These are phyloP conservation scores for Ogataea methylovora DNA, from an alignment of 805 yeast genomes.

Conservation along the genomic window DNA sequence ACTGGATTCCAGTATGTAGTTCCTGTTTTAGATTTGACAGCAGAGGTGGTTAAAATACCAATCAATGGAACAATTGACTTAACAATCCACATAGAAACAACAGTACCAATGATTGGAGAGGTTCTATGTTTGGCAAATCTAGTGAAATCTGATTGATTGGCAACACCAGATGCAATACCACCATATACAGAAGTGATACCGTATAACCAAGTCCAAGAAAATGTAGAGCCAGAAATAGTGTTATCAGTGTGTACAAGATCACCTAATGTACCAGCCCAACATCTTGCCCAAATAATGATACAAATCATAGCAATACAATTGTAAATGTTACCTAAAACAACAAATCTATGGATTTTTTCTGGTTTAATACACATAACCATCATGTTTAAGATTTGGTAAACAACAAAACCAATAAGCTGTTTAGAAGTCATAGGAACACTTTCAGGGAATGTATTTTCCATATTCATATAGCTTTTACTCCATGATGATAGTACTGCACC, in stretches of 20 bases:
- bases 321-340: conserved; percentile 13
- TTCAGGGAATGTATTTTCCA: conserved; percentile 32
- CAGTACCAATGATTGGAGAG: conserved; percentile 21
- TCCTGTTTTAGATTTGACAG: conserved; percentile 23
- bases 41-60: conserved; percentile 38
- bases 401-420: conserved; percentile 34
- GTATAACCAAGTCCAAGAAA: conserved; percentile 34
- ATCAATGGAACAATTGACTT: conserved; percentile 37
- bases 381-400: conserved; percentile 36
- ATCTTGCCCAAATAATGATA: conserved; percentile 21
- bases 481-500: conserved; percentile 30
- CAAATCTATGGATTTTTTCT: conserved; percentile 21
- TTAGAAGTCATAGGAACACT: conserved; percentile 31
- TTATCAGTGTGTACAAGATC: conserved; percentile 4
- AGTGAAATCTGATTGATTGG: conserved; percentile 28
- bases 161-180: conserved; percentile 30
- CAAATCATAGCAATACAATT: conserved; percentile 29
- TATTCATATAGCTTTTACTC: conserved; percentile 28
- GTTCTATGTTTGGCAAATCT: conserved; percentile 16
- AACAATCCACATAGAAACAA: conserved; percentile 26
- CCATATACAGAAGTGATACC: conserved; percentile 34
- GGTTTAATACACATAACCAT: conserved; percentile 37
- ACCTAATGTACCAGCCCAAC: conserved; percentile 17
- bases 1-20: conserved; percentile 38
- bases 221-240: conserved; percentile 7